These are phyloP conservation scores for Scheffersomyces stipitis DNA, from an alignment of 805 yeast species.

Conservation along the genomic window DNA sequence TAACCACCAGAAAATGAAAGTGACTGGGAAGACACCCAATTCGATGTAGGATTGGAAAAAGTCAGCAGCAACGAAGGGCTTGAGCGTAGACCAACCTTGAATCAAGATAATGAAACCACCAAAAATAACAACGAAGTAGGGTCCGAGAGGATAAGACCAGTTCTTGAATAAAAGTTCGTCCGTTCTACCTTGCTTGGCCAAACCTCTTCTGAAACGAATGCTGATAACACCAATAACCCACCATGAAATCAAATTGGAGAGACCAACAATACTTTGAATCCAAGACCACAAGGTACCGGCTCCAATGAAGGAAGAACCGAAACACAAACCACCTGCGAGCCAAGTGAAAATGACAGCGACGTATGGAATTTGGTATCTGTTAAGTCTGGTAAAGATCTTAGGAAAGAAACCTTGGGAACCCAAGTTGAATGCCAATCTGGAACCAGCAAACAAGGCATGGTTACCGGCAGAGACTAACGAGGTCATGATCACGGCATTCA, in stretches of 20 bases:
- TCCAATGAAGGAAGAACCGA: constrained; percentile 57
- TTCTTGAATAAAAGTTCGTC: constrained; percentile 42
- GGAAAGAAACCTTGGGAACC: constrained; percentile 51
- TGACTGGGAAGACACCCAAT: constrained; percentile 46
- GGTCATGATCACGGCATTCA: constrained; percentile 57
- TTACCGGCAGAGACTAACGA: constrained; percentile 57
- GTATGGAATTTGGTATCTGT: constrained; percentile 47
- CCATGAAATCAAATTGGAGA: constrained; percentile 54
- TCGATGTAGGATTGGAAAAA: constrained; percentile 50
- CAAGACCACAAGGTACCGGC: constrained; percentile 55
- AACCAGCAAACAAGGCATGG: constrained; percentile 52
- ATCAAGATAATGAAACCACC: constrained; percentile 46
- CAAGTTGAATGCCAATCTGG: constrained; percentile 49
- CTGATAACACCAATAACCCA: constrained; percentile 48
- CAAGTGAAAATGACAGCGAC: constrained; percentile 52
- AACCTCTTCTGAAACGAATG: constrained; percentile 48
- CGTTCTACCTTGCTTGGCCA: constrained; percentile 42
- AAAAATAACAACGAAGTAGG: constrained; percentile 44
- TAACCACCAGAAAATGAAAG: constrained; percentile 43
- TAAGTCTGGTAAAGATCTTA: constrained; percentile 39
- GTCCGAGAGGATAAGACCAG: constrained; percentile 55
- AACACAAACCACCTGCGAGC: constrained; percentile 56
- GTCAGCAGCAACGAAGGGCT: constrained; percentile 42
- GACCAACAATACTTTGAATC: constrained; percentile 54
- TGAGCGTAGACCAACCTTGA: constrained; percentile 53